A percentile compares a stretch with the other conserved stretches of the same genome.
Evolutionary conservation across 495 filamentous ascomycete species (phyloP).

Genomic region (Penicillium verhagenii): DNA sequence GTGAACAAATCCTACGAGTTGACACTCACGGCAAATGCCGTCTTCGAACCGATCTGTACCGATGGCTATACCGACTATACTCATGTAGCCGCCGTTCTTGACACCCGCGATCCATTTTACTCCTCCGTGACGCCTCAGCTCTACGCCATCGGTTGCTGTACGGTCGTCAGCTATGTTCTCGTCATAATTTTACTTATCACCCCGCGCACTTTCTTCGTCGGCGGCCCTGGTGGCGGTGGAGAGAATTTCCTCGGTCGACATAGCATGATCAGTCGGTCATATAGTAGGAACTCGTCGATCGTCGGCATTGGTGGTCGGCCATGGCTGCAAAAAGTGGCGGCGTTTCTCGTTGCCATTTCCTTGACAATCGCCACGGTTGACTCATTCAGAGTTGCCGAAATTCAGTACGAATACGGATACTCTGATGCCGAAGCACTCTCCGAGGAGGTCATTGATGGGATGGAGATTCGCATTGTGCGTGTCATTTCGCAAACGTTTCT

Average conservation of each 20-base stretch:
- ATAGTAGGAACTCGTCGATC: conserved; percentile 63
- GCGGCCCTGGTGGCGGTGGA: conserved; percentile 59
- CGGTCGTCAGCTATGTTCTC: conserved; percentile 88
- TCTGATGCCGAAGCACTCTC: conserved; percentile 73
- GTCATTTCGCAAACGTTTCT: conserved; percentile 92
- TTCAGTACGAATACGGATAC: conserved; percentile 71
- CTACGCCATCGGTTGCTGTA: conserved; percentile 87
- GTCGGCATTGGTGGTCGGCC: conserved; percentile 88
- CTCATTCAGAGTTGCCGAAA: conserved; percentile 77
- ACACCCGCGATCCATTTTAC: conserved; percentile 84
- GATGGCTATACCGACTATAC: conserved; percentile 26
- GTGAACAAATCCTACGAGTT: conserved; percentile 56
- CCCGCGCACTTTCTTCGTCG: conserved; percentile 82
- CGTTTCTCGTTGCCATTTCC: conserved; percentile 84
- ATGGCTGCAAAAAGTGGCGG: conserved; percentile 94
- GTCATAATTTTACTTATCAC: conserved; percentile 94
- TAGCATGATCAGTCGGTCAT: conserved; percentile 78
- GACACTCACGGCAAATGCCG: conserved; percentile 60
- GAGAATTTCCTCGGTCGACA: conserved; percentile 74
- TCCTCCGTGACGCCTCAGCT: conserved; percentile 86
- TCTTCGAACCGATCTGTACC: conserved; percentile 64
- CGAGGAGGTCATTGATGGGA: conserved; percentile 70
- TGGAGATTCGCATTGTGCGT: conserved; percentile 82
- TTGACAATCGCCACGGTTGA: conserved; percentile 89
- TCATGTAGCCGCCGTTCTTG: conserved; percentile 46